Evolutionary conservation across 163 green algal genomes (phyloP), one percentile per base, ranked within the genome.

Genomic region (Chlorella variabilis): DNA sequence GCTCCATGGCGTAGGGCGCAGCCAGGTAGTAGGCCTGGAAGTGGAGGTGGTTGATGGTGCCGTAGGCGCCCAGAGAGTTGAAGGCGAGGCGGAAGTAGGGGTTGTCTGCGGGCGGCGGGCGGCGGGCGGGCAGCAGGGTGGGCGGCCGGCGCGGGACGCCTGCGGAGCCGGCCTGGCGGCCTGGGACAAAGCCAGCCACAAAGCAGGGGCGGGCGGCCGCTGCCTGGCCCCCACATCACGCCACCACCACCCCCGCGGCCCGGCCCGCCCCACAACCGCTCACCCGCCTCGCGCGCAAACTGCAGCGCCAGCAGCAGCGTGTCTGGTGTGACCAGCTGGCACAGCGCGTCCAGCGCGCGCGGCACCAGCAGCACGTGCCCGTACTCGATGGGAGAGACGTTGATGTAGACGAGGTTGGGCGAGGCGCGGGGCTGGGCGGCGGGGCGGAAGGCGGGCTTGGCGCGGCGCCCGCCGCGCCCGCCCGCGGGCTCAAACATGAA

Each of bases 1-100:
- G 86, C 90, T 99, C 97, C 23, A 96, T 91, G 31, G 97, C 91
- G 78, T 98, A 94, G 2, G 94, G 87, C 1, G 87, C 82, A 18
- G 87, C 77, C 51, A 99, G 87, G 84, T 98, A 98, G 89, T 99
- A 99, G 9, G 92, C 96, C 91, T 99, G 97, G 88, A 99, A 99
- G 90, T 99, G 97, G 59, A 99, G 92, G 86, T 99, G 97, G 91
- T 99, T 99, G 91, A 99, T 97, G 56, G 97, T 99, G 56, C 92
- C 97, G 71, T 97, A 99, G 11, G 97, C 97, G 33, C 97, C 97
- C 61, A 99, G 90, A 0, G 92, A 97, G 89, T 99, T 99, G 92
- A 96, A 99, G 48, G 95, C 95, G 7, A 99, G 85, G 21, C 96
- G 90, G 71, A 99, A 96, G 89, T 96, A 95, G 36, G 93, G 91